phyloP scores from a whole-genome alignment of 2,329 filamentous ascomycete genomes.

The Purpureocillium lavendulum region DNA sequence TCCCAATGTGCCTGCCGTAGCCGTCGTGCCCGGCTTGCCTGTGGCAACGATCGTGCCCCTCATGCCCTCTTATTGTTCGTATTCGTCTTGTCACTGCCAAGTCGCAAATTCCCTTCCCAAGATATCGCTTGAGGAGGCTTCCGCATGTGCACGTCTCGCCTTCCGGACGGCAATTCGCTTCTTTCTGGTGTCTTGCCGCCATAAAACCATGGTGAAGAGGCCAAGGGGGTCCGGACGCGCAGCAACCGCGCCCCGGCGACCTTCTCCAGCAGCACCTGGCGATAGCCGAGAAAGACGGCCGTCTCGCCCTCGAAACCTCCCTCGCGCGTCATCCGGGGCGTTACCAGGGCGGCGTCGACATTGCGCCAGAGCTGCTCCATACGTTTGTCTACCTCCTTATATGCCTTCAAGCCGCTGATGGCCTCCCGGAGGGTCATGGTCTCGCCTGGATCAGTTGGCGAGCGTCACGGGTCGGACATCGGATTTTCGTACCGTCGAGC shows the following conservation, averaged over 20 bases:
- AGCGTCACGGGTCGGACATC: background rate
- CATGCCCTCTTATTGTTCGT: too few species aligned
- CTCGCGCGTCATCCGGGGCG: conserved; percentile 12
- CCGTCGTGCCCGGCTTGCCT: too few species aligned
- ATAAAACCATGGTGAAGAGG: too few species aligned
- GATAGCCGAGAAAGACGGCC: conserved; percentile 19
- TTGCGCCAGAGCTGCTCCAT: conserved; percentile 54
- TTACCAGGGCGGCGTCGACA: conserved; percentile 37
- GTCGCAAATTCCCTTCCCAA: too few species aligned
- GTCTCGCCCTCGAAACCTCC: conserved; percentile 16
- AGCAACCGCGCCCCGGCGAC: conserved; percentile 14
- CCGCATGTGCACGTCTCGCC: too few species aligned
- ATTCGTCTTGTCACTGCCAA: too few species aligned
- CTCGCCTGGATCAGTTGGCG: conserved; percentile 30
- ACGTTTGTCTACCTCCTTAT: conserved; percentile 52
- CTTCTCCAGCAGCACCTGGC: conserved; percentile 17
- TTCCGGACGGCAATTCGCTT: too few species aligned
- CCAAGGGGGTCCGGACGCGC: too few species aligned
- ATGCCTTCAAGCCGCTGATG: conserved; percentile 47
- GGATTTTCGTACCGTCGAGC: conserved; percentile 35
- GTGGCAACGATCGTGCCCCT: too few species aligned
- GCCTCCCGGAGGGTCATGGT: conserved; percentile 46
- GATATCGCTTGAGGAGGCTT: too few species aligned
- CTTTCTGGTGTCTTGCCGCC: too few species aligned
- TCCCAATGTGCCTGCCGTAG: too few species aligned